These are phyloP conservation scores for Talaromyces atroroseus DNA, from an alignment of 2,329 filamentous ascomycete genomes.

Conservation along the genomic window DNA sequence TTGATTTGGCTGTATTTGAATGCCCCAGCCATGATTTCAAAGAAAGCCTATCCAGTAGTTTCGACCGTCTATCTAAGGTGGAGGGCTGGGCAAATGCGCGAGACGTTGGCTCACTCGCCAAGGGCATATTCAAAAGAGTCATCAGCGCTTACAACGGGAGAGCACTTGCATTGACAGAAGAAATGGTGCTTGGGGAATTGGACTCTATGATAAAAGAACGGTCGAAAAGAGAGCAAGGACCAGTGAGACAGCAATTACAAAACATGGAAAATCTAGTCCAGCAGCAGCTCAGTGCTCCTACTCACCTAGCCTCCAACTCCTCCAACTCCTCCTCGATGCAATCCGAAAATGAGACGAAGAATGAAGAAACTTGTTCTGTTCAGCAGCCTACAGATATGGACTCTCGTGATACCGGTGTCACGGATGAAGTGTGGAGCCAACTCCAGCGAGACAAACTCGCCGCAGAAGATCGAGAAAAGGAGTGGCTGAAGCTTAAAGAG, in stretches of 20 bases:
- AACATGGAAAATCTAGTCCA: not conserved
- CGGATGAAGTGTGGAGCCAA: conserved; percentile 22
- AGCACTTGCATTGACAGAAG: conserved; percentile 4
- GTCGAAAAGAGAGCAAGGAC: not conserved
- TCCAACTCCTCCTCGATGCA: too few species aligned
- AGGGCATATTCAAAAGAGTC: conserved; percentile 42
- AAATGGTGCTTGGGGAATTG: conserved; percentile 14
- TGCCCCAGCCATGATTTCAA: conserved; percentile 17
- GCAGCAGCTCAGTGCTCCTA: not conserved
- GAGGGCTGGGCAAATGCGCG: conserved; percentile 59
- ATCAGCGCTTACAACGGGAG: not conserved
- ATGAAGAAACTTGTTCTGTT: not conserved
- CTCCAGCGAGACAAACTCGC: conserved; percentile 17
- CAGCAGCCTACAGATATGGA: not conserved
- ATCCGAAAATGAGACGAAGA: not conserved
- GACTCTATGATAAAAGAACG: conserved; percentile 14
- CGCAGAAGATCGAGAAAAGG: conserved; percentile 1
- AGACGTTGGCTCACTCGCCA: conserved; percentile 54
- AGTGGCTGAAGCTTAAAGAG: not conserved
- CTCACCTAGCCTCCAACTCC: not conserved
- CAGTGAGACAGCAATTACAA: not conserved
- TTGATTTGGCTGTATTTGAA: conserved; percentile 25
- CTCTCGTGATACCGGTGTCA: conserved; percentile 19
- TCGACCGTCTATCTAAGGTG: conserved; percentile 39
- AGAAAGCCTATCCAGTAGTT: conserved; percentile 21